A percentile compares a stretch with the other conserved stretches of the same genome.
Evolutionary conservation across 345 rosid genomes (phyloP).

Genomic region (Lepidium didymum): DNA sequence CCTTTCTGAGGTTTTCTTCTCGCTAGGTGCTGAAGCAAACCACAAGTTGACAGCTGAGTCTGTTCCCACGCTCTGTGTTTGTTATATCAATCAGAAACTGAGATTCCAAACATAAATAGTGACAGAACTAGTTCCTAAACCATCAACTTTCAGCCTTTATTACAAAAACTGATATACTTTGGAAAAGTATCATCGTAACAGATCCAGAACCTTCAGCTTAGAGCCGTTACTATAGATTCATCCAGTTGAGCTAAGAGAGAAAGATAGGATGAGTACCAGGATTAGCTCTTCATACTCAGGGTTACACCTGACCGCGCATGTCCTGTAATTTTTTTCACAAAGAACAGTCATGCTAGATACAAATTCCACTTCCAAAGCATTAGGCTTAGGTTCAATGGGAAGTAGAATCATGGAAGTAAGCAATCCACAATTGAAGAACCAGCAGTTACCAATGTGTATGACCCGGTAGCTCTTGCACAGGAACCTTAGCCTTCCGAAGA

Average conservation of each 20-base stretch:
- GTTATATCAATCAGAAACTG: not conserved
- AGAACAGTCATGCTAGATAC: not conserved
- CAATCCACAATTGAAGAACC: not conserved
- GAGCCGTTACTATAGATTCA: not conserved
- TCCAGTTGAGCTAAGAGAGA: not conserved
- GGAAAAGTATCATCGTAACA: not conserved
- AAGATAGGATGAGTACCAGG: conserved; percentile 39
- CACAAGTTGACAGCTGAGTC: conserved; percentile 89
- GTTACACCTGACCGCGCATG: conserved; percentile 82
- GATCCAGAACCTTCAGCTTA: not conserved
- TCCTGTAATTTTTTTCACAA: conserved; percentile 40
- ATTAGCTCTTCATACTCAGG: conserved; percentile 74
- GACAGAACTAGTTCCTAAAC: not conserved
- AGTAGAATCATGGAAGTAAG: not conserved
- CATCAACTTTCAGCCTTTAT: not conserved
- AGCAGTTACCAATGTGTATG: conserved; percentile 64
- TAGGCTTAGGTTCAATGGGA: not conserved
- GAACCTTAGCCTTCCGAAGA: conserved; percentile 51
- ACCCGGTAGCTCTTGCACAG: conserved; percentile 61
- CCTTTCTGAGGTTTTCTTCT: conserved; percentile 47
- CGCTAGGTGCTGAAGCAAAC: conserved; percentile 50
- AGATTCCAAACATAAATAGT: not conserved
- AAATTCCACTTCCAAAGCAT: not conserved
- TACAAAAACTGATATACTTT: not conserved
- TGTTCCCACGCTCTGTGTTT: conserved; percentile 79